Percentiles rank a stretch among this genome's conserved stretches.
Evolutionary conservation across 768 basidiomycete species (phyloP).

Genomic region (Lactarius hatsudake): DNA sequence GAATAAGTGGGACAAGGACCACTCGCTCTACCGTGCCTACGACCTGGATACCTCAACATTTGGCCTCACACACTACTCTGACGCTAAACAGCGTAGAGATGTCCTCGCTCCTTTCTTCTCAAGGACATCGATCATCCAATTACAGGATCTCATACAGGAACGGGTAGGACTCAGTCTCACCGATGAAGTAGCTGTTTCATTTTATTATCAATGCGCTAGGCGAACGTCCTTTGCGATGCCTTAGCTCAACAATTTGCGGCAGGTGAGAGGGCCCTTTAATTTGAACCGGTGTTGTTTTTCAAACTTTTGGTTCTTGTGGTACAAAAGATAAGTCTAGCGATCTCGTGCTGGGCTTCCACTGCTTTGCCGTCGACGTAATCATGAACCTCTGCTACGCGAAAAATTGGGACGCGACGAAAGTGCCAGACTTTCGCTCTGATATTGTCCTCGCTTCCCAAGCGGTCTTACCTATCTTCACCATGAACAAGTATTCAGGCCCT

Average conservation of each 20-base stretch:
- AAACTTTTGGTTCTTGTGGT: neutral
- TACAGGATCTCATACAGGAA: constrained; percentile 1
- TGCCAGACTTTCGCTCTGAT: neutral
- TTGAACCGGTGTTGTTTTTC: neutral
- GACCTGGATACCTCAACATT: neutral
- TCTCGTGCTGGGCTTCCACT: neutral
- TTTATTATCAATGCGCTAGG: neutral
- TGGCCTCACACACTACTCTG: neutral
- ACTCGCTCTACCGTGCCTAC: constrained; percentile 1
- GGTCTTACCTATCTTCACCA: neutral
- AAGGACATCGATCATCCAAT: neutral
- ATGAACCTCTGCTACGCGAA: neutral
- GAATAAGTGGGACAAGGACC: neutral
- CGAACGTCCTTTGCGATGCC: neutral
- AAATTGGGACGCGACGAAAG: neutral
- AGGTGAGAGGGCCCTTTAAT: neutral
- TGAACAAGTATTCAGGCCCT: neutral
- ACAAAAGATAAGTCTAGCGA: neutral
- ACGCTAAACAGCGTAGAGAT: constrained; percentile 6
- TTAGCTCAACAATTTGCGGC: neutral
- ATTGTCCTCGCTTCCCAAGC: neutral
- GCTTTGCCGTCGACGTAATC: constrained; percentile 1
- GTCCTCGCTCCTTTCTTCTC: neutral
- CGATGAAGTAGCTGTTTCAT: neutral
- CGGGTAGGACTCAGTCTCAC: neutral